A percentile compares a stretch with the other conserved stretches of the same genome.
Evolutionary conservation across 2,329 filamentous ascomycete species (phyloP).

Genomic region (Elsinoe australis): DNA sequence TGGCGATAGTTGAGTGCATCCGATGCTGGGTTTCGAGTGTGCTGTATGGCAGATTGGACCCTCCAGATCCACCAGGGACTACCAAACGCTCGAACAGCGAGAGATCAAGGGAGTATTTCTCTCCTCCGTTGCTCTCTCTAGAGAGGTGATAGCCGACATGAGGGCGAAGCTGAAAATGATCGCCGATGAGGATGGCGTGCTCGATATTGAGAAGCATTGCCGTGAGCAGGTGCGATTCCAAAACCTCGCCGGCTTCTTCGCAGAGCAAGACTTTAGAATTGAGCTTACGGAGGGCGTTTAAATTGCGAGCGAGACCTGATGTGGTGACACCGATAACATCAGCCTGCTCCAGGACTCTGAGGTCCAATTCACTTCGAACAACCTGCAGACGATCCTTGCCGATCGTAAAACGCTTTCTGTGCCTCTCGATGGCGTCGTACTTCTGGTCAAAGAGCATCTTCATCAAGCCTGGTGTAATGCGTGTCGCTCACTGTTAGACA

Average conservation of each 20-base stretch:
- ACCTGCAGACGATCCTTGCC: neutral
- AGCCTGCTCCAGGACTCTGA: conserved; percentile 35
- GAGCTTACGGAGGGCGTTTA: conserved; percentile 44
- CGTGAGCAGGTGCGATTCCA: conserved; percentile 55
- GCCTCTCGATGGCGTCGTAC: conserved; percentile 1
- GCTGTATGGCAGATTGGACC: conserved; percentile 30
- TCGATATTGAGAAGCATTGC: conserved; percentile 52
- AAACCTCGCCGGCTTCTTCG: conserved; percentile 61
- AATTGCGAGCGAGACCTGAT: conserved; percentile 48
- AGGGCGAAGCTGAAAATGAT: conserved; percentile 54
- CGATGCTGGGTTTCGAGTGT: conserved; percentile 53
- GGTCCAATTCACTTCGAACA: conserved; percentile 30
- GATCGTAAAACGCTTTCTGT: conserved; percentile 10
- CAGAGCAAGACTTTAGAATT: conserved; percentile 53
- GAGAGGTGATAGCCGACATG: conserved; percentile 49
- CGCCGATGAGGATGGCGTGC: conserved; percentile 56
- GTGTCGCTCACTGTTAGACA: conserved; percentile 18
- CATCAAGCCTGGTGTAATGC: conserved; percentile 17
- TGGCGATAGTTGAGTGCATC: conserved; percentile 57
- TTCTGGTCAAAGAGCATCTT: conserved; percentile 15
- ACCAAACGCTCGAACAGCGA: conserved; percentile 56
- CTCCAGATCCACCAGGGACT: conserved; percentile 17
- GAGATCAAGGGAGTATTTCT: conserved; percentile 48
- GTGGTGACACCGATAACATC: conserved; percentile 55
- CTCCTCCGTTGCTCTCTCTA: conserved; percentile 42